These are phyloP conservation scores for Desmodesmus armatus DNA, from an alignment of 139 green algal species.

Conservation along the genomic window DNA sequence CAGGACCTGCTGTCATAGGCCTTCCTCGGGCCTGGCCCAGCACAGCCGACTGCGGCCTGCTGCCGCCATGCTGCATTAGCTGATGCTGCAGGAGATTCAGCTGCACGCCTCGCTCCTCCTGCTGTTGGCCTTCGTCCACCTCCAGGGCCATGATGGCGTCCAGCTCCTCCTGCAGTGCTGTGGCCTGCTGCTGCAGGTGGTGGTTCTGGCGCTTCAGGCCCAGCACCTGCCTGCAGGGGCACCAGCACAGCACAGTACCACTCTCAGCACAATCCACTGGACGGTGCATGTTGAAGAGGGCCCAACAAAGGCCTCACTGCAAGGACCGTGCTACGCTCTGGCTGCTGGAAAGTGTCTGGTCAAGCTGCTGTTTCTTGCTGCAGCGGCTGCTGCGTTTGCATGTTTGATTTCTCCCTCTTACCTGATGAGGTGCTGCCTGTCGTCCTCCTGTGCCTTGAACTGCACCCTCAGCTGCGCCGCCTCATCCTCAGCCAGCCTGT, in stretches of 20 bases:
- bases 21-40: not conserved
- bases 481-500: constrained; percentile 41
- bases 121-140: constrained; percentile 5
- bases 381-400: too few species aligned
- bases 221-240: constrained; percentile 25
- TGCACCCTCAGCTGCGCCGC: constrained; percentile 36
- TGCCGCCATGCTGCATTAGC: not conserved
- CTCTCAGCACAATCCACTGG: not conserved
- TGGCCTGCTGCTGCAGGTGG: not conserved
- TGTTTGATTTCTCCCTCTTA: too few species aligned
- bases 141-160: constrained; percentile 25
- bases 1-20: constrained; percentile 1
- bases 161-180: constrained; percentile 36
- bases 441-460: constrained; percentile 46
- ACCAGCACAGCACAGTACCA: not conserved
- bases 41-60: not conserved
- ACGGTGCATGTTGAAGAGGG: not conserved
- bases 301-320: not conserved
- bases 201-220: constrained; percentile 22
- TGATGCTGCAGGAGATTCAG: too few species aligned
- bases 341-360: too few species aligned
- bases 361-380: too few species aligned
- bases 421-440: constrained; percentile 45
- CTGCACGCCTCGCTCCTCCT: too few species aligned
- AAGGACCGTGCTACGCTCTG: too few species aligned